A percentile compares a stretch with the other conserved stretches of the same genome.
Conservation (phyloP, 2,329 filamentous ascomycete species). For the Penicillium rolfsii region DNA sequence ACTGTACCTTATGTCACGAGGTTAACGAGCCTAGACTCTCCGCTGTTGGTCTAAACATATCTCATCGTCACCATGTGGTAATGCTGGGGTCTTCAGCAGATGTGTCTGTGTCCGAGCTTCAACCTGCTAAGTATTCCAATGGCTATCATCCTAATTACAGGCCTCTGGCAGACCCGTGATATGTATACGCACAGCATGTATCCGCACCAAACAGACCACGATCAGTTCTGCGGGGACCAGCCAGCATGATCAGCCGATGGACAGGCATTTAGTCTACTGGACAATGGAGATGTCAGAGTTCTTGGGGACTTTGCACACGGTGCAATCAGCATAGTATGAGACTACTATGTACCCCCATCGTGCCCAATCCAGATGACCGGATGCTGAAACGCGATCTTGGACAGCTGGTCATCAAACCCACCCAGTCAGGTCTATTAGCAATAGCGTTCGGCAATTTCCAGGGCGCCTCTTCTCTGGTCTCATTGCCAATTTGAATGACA, state of each 20-base stretch:
- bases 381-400: neutral
- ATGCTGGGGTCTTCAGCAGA: neutral
- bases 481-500: neutral
- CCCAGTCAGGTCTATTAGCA: neutral
- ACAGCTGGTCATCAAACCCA: neutral
- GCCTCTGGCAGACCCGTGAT: neutral
- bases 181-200: neutral
- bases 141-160: neutral
- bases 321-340: neutral
- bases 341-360: neutral
- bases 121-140: neutral
- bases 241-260: neutral
- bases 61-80: neutral
- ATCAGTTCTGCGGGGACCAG: neutral
- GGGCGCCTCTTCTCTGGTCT: neutral
- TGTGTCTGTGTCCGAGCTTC: neutral
- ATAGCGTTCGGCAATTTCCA: neutral
- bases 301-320: slow-evolving; percentile 12
- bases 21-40: neutral
- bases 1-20: no score
- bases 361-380: slow-evolving; percentile 7
- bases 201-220: neutral
- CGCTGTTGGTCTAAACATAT: neutral
- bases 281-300: slow-evolving; percentile 28
- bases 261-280: slow-evolving; percentile 1